phyloP scores from a whole-genome alignment of 192 early-diverging fungal species.

The Backusella westeae region DNA sequence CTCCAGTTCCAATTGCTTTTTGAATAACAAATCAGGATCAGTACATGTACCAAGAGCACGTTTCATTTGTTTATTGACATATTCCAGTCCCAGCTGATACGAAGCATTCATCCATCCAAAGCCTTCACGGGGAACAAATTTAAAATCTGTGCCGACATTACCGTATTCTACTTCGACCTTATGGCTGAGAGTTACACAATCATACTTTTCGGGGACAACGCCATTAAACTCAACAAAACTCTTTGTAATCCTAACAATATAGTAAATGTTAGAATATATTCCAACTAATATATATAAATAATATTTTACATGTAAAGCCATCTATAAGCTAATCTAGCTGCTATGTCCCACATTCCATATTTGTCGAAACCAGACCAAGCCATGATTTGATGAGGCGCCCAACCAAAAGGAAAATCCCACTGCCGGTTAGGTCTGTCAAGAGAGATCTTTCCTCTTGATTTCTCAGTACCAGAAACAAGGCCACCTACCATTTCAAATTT shows the following conservation, averaged over 20 bases:
- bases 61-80: conserved; percentile 67
- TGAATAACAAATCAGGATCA: conserved; percentile 35
- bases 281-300: not conserved
- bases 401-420: conserved; percentile 93
- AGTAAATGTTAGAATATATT: not conserved
- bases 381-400: conserved; percentile 99
- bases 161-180: conserved; percentile 94
- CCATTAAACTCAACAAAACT: conserved; percentile 97
- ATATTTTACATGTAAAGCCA: conserved; percentile 84
- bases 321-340: conserved; percentile 82
- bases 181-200: conserved; percentile 81
- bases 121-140: conserved; percentile 93
- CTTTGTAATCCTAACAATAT: conserved; percentile 67
- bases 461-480: conserved; percentile 89
- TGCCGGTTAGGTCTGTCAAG: conserved; percentile 90
- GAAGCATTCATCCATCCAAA: conserved; percentile 99
- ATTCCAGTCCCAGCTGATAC: conserved; percentile 80
- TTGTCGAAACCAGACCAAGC: conserved; percentile 88
- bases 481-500: conserved; percentile 92
- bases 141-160: conserved; percentile 93
- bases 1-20: conserved; percentile 14
- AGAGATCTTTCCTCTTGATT: conserved; percentile 78
- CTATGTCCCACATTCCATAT: conserved; percentile 76
- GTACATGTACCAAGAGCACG: conserved; percentile 69
- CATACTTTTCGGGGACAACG: conserved; percentile 97